These are phyloP conservation scores for Chaetomidium leptoderma DNA, from an alignment of 495 filamentous ascomycete species.

Conservation along the genomic window DNA sequence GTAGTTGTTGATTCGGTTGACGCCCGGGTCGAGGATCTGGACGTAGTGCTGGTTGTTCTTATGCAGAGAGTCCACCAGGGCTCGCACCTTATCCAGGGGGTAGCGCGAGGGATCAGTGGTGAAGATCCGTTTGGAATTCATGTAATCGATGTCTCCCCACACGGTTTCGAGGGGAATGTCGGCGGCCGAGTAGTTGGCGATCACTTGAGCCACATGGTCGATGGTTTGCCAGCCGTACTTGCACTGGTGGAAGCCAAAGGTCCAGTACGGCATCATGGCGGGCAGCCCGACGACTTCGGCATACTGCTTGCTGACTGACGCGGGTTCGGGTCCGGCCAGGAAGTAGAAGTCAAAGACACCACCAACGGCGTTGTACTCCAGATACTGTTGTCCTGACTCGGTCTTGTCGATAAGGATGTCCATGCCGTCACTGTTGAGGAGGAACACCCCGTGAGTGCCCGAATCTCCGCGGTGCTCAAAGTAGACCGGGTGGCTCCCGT, in stretches of 20 bases:
- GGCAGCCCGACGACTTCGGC: constrained; percentile 63
- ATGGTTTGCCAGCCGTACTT: constrained; percentile 74
- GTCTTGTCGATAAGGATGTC: constrained; percentile 73
- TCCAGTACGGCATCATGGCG: constrained; percentile 82
- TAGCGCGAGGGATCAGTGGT: constrained; percentile 68
- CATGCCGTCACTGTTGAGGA: constrained; percentile 83
- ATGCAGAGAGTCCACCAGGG: constrained; percentile 67
- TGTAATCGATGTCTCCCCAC: constrained; percentile 89
- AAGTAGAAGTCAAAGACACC: constrained; percentile 87
- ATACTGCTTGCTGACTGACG: constrained; percentile 71
- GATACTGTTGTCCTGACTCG: constrained; percentile 57
- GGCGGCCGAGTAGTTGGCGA: constrained; percentile 73
- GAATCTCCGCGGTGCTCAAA: constrained; percentile 65
- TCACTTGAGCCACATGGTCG: constrained; percentile 68
- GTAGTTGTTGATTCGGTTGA: constrained; percentile 59
- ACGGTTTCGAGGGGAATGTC: constrained; percentile 80
- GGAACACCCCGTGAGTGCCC: constrained; percentile 80
- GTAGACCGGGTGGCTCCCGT: constrained; percentile 82
- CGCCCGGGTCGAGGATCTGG: constrained; percentile 82
- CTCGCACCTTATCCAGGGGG: constrained; percentile 60
- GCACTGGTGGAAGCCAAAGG: constrained; percentile 81
- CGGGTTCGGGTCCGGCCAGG: constrained; percentile 67
- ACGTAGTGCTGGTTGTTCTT: constrained; percentile 71
- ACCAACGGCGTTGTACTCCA: constrained; percentile 80
- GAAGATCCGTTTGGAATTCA: constrained; percentile 61